Evolutionary conservation across 495 filamentous ascomycete species (phyloP).

Genomic region (Schizothecium vesticola): DNA sequence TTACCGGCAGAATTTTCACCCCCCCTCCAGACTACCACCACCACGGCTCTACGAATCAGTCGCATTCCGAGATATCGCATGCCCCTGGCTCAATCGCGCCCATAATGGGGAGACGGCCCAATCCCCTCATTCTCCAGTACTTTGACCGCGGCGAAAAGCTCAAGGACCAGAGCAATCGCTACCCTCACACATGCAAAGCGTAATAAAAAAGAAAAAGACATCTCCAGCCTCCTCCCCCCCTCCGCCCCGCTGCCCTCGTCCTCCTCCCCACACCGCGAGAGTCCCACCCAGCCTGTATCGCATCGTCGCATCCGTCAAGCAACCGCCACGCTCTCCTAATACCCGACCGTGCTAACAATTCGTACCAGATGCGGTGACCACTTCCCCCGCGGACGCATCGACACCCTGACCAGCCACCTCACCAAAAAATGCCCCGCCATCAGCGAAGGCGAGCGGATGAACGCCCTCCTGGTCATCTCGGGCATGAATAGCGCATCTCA

Average conservation of each 20-base stretch:
- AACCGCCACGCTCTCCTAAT: too few species aligned
- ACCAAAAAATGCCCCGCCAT: conserved; percentile 77
- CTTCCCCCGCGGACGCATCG: conserved; percentile 79
- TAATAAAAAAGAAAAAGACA: conserved; percentile 5
- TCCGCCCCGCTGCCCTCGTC: not conserved
- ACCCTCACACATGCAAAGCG: conserved; percentile 78
- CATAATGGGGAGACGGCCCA: conserved; percentile 74
- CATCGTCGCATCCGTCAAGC: not conserved
- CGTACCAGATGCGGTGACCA: conserved; percentile 60
- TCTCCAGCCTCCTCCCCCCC: not conserved
- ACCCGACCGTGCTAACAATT: not conserved
- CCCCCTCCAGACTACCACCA: conserved; percentile 18
- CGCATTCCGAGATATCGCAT: conserved; percentile 15
- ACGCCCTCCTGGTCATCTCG: conserved; percentile 23
- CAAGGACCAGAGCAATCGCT: conserved; percentile 79
- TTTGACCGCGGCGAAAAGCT: conserved; percentile 78
- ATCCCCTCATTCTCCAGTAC: conserved; percentile 75
- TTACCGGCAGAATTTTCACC: conserved; percentile 31
- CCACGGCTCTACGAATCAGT: conserved; percentile 10
- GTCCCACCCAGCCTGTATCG: not conserved
- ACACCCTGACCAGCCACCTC: conserved; percentile 70
- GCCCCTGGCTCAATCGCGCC: conserved; percentile 10
- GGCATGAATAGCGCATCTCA: conserved; percentile 33
- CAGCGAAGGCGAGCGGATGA: conserved; percentile 31
- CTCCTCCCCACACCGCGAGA: not conserved